Percentiles rank a stretch among this genome's conserved stretches.
Evolutionary conservation across 129 eudicot genomes (phyloP).

Genomic region (Helianthus annuus): DNA sequence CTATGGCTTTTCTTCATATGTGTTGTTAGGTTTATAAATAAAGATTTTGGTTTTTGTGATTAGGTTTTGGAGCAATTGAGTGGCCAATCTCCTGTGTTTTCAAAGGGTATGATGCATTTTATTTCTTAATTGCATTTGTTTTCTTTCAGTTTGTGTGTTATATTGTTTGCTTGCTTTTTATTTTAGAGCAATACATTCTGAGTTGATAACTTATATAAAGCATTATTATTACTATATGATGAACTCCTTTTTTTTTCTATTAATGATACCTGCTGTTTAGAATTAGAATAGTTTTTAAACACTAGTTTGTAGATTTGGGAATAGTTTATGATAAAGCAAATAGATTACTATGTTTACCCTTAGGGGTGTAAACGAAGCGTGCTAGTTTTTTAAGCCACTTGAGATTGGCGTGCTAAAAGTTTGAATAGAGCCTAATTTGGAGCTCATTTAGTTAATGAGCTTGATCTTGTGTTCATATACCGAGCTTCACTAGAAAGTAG

Average conservation of each 20-base stretch:
- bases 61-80: constrained; percentile 54
- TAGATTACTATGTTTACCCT: too few relatives aligned
- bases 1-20: neutral
- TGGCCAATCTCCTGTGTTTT: constrained; percentile 49
- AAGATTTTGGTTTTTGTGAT: neutral
- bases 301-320: too few relatives aligned
- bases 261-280: constrained; percentile 1
- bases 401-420: too few relatives aligned
- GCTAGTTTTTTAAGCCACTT: too few relatives aligned
- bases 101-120: constrained; percentile 36
- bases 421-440: too few relatives aligned
- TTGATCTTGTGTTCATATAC: too few relatives aligned
- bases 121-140: neutral
- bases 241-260: neutral
- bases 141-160: neutral
- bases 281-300: neutral
- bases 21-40: neutral
- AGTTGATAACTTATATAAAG: neutral
- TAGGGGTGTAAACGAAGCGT: too few relatives aligned
- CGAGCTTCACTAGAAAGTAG: too few relatives aligned
- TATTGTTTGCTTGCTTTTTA: neutral
- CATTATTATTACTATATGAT: neutral
- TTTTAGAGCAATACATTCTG: neutral
- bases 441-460: too few relatives aligned
- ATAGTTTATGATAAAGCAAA: too few relatives aligned